Conservation (phyloP, 176 grass and related monocot species). For the Oryza nivara region DNA sequence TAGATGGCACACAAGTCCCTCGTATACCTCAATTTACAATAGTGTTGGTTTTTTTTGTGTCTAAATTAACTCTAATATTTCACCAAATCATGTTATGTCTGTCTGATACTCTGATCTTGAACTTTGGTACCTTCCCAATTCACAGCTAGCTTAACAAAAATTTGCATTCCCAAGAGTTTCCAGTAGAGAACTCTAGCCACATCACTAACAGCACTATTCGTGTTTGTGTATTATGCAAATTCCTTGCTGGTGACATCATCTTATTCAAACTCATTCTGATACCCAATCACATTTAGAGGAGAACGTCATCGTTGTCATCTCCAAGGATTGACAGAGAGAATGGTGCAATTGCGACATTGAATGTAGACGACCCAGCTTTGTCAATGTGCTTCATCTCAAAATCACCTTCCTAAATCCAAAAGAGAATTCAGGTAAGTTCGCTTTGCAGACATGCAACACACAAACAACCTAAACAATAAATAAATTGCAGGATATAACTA, state of each 20-base stretch:
- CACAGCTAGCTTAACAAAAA: background rate
- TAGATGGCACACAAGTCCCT: background rate
- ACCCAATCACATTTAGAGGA: constrained; percentile 23
- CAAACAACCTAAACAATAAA: background rate
- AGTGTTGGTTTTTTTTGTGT: background rate
- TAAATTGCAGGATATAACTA: background rate
- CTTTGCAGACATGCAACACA: background rate
- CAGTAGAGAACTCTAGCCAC: constrained; percentile 22
- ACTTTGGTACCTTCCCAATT: background rate
- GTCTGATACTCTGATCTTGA: background rate
- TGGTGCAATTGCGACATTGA: constrained; percentile 68
- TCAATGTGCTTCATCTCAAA: constrained; percentile 86
- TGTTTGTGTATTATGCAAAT: background rate
- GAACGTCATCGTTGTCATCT: constrained; percentile 47
- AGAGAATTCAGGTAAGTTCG: background rate
- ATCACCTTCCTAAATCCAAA: constrained; percentile 68
- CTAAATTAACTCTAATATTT: background rate
- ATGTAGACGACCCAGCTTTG: constrained; percentile 61
- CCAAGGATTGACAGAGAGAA: constrained; percentile 79
- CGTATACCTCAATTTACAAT: constrained; percentile 10
- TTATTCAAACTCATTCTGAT: constrained; percentile 17
- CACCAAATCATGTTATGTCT: background rate
- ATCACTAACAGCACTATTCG: background rate
- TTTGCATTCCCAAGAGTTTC: background rate
- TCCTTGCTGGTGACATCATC: background rate